Evolutionary conservation across 1,284 basidiomycete species (phyloP), one percentile per base, ranked within the genome.

Genomic region (Malassezia slooffiae): DNA sequence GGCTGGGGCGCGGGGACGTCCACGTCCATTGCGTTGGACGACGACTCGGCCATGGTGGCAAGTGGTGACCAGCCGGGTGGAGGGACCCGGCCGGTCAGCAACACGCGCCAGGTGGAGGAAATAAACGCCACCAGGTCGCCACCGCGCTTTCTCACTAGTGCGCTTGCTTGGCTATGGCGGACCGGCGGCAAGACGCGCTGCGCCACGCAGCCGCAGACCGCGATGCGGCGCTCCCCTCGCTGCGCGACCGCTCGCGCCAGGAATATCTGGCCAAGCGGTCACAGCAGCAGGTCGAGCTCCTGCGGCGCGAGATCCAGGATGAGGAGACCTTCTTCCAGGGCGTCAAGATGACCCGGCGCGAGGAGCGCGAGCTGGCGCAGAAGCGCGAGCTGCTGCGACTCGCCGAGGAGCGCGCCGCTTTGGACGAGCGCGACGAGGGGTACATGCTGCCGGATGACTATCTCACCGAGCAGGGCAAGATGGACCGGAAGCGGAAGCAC

Each of bases 221-320:
- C 13, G 47, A 47, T 20, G 61, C n/a, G n/a, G n/a, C 57, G 24
- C 60, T 63, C 53, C 54, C 57, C 19, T 41, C 36, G 23, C 47
- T 68, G 26, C 57, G 65, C 8, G 57, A 68, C 16, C 57, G 65
- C 10, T 60, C 61, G 2, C 52, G 85, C 12, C 87, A 95, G 56
- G 89, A 96, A 67, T 97, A 99, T 66, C 77, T 97, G 48, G 83
- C 85, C 20, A 97, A 97, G 70, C 83, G 93, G 59, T 89, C 95
- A 72, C 75, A 84, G 34, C 93, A 99, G 70, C 86, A 90, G 67
- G 84, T 97, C 54, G 93, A 97, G 65, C 76, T 99, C 16, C 74
- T 97, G 34, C 79, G 85, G 36, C 80, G 84, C 70, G 90, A 96
- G 70, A 90, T 67, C 20, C 45, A 54, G 17, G 62, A 67, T 34